phyloP scores from a whole-genome alignment of 2,329 filamentous ascomycete genomes.

The Alternaria gaisen region DNA sequence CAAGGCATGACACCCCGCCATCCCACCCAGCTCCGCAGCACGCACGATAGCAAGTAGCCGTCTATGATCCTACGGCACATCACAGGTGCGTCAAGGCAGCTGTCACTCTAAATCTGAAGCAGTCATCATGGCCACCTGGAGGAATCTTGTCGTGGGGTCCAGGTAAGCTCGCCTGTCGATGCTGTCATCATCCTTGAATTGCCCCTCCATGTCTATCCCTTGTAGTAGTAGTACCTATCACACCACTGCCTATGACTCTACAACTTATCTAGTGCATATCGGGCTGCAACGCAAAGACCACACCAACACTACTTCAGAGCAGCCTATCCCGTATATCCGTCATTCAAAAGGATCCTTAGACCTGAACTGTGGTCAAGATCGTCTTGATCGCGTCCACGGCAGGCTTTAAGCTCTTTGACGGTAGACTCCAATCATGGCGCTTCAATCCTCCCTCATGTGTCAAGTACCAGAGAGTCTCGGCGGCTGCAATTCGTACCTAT shows the following conservation, averaged over 20 bases:
- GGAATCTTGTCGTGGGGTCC: conserved; percentile 56
- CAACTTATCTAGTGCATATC: background rate
- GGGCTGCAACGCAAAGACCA: conserved; percentile 1
- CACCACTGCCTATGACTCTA: conserved; percentile 2
- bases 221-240: background rate
- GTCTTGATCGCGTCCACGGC: conserved; percentile 39
- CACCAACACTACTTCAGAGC: conserved; percentile 57
- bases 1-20: conserved; percentile 26
- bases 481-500: conserved; percentile 49
- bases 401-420: conserved; percentile 44
- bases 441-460: conserved; percentile 48
- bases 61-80: conserved; percentile 9
- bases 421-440: conserved; percentile 35
- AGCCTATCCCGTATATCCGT: conserved; percentile 72
- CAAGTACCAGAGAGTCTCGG: conserved; percentile 53
- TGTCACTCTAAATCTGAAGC: conserved; percentile 14
- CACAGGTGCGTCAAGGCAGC: conserved; percentile 18
- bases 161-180: conserved; percentile 50
- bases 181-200: background rate
- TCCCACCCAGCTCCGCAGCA: background rate
- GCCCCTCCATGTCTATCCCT: background rate
- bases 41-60: background rate
- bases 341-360: conserved; percentile 53
- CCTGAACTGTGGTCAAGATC: background rate
- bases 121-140: conserved; percentile 16